Percentiles rank a stretch among this genome's conserved stretches.
Evolutionary conservation across 2,329 filamentous ascomycete genomes (phyloP).

Genomic region (Arachnomyces sp.): DNA sequence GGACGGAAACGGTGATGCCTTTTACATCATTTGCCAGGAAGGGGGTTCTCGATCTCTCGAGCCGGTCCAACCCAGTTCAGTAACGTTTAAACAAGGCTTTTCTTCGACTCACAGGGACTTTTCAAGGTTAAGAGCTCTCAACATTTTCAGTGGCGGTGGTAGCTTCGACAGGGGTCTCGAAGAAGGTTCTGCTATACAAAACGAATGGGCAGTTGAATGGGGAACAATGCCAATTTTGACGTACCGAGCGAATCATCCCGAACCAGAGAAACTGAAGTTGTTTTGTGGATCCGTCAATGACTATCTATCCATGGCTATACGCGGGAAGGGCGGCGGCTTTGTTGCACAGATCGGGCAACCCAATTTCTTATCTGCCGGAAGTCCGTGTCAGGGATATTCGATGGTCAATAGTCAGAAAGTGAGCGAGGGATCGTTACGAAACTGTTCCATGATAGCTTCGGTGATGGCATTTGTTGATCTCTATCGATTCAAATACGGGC

Average conservation of each 20-base stretch:
- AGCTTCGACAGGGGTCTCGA: slow-evolving; percentile 71
- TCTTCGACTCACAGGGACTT: slow-evolving; percentile 32
- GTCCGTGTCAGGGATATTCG: slow-evolving; percentile 73
- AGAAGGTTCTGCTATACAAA: slow-evolving; percentile 59
- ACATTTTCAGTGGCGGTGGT: slow-evolving; percentile 71
- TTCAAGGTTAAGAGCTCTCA: slow-evolving; percentile 52
- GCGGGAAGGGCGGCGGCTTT: slow-evolving; percentile 37
- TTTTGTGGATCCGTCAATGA: slow-evolving; percentile 69
- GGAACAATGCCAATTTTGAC: slow-evolving; percentile 59
- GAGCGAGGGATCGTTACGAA: slow-evolving; percentile 52
- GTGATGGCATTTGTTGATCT: slow-evolving; percentile 68
- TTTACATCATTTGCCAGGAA: slow-evolving; percentile 50
- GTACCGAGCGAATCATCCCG: slow-evolving; percentile 59
- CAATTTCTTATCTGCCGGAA: slow-evolving; percentile 63
- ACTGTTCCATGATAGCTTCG: slow-evolving; percentile 70
- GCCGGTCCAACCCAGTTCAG: slow-evolving; percentile 25
- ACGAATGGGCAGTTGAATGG: slow-evolving; percentile 63
- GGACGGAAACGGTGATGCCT: slow-evolving; percentile 59
- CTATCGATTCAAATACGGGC: slow-evolving; percentile 64
- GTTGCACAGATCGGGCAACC: slow-evolving; percentile 57
- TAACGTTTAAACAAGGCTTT: slow-evolving; percentile 48
- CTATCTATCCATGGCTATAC: slow-evolving; percentile 50
- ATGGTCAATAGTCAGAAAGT: slow-evolving; percentile 51
- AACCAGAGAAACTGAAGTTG: slow-evolving; percentile 41
- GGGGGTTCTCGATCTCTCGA: slow-evolving; percentile 17